Percentiles rank a stretch among this genome's conserved stretches.
phyloP scores from a whole-genome alignment of 345 rosid species.

The Boechera retrofracta region DNA sequence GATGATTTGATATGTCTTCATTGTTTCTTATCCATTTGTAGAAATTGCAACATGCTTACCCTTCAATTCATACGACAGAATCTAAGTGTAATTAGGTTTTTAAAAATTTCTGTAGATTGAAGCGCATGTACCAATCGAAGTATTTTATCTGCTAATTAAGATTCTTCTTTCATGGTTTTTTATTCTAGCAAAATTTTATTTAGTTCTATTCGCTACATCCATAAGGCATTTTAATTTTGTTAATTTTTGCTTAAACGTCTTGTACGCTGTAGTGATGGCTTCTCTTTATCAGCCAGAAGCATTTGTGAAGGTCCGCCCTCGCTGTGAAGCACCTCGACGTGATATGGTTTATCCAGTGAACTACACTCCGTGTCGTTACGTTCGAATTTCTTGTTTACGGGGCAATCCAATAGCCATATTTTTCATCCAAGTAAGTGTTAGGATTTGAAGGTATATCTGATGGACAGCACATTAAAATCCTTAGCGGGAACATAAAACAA shows the following conservation, averaged over 20 bases:
- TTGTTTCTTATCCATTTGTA: neutral
- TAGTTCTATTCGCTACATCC: neutral
- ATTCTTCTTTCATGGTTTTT: neutral
- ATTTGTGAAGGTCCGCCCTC: constrained; percentile 80
- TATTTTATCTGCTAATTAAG: constrained; percentile 2
- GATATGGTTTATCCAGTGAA: constrained; percentile 80
- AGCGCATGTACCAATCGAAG: neutral
- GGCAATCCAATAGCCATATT: constrained; percentile 90
- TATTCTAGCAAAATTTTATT: neutral
- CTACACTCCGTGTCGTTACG: constrained; percentile 82
- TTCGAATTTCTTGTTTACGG: constrained; percentile 81
- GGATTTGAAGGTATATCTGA: neutral
- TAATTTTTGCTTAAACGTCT: constrained; percentile 3
- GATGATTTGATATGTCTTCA: neutral
- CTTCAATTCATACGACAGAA: neutral
- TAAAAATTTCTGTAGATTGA: neutral
- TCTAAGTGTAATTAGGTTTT: neutral
- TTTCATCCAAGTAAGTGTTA: constrained; percentile 71
- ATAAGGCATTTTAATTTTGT: neutral
- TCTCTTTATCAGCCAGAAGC: constrained; percentile 74
- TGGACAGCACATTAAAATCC: neutral
- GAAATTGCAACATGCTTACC: neutral
- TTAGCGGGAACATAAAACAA: neutral
- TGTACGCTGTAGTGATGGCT: constrained; percentile 25
- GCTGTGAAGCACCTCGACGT: constrained; percentile 92